Conservation (phyloP, 225 moss, liverwort and hornwort species). For the Asterella californica region DNA sequence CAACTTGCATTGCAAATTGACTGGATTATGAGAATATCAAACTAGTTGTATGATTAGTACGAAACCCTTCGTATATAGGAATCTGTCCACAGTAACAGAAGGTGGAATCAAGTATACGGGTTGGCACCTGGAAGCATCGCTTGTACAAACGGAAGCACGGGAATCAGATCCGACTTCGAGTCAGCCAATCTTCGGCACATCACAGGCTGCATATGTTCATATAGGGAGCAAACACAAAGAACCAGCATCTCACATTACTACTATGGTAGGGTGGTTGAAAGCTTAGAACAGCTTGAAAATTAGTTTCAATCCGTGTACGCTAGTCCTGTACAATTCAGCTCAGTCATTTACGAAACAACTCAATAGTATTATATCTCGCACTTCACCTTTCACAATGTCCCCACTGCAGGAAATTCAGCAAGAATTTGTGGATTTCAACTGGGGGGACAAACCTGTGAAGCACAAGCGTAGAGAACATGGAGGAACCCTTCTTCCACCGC, state of each 20-base stretch:
- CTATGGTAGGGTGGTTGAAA: neutral
- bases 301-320: too few relatives aligned
- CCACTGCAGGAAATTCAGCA: neutral
- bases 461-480: slow-evolving; percentile 78
- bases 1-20: neutral
- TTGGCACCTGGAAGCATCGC: slow-evolving; percentile 81
- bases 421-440: neutral
- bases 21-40: neutral
- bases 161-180: slow-evolving; percentile 73
- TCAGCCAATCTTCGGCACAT: slow-evolving; percentile 75
- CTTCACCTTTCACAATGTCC: neutral
- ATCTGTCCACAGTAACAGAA: neutral
- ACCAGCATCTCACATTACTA: neutral
- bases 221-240: neutral
- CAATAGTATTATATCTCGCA: neutral
- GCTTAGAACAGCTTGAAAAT: neutral
- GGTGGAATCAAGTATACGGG: slow-evolving; percentile 11
- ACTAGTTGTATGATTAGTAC: neutral
- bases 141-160: slow-evolving; percentile 75
- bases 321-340: too few relatives aligned
- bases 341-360: neutral
- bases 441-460: slow-evolving; percentile 55
- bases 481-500: slow-evolving; percentile 85
- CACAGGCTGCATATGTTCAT: slow-evolving; percentile 50
- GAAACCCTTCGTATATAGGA: neutral